Percentiles rank a stretch among this genome's conserved stretches.
Conservation (phyloP, 2,329 filamentous ascomycete species). For the Curvularia spicifera region DNA sequence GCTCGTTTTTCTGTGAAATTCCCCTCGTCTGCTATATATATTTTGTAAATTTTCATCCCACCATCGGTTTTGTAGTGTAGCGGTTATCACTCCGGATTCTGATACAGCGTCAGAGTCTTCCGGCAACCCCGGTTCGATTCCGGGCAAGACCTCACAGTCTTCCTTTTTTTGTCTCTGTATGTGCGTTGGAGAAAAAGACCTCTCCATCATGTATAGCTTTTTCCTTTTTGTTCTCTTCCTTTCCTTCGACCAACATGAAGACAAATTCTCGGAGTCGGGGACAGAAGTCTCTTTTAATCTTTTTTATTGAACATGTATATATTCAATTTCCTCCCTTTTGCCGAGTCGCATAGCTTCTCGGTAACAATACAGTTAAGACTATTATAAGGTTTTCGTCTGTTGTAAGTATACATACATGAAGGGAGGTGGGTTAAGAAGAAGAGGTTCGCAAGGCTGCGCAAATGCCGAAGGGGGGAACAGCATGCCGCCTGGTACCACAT, state of each 20-base stretch:
- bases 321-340: background rate
- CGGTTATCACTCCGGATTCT: conserved; percentile 41
- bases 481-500: conserved; percentile 46
- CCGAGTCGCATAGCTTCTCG: background rate
- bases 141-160: conserved; percentile 27
- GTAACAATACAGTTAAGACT: background rate
- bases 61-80: conserved; percentile 30
- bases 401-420: background rate
- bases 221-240: background rate
- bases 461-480: conserved; percentile 3
- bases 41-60: background rate
- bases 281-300: background rate
- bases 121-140: conserved; percentile 37
- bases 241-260: background rate
- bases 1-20: too few relatives aligned
- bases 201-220: background rate
- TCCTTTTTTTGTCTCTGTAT: background rate
- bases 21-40: background rate
- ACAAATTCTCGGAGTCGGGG: background rate
- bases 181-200: background rate
- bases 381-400: background rate
- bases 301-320: background rate
- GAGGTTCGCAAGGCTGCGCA: conserved; percentile 3
- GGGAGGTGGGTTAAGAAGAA: background rate
- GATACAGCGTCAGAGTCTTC: conserved; percentile 25